phyloP scores from a whole-genome alignment of 2,329 filamentous ascomycete species.

The Sporothrix humicola region DNA sequence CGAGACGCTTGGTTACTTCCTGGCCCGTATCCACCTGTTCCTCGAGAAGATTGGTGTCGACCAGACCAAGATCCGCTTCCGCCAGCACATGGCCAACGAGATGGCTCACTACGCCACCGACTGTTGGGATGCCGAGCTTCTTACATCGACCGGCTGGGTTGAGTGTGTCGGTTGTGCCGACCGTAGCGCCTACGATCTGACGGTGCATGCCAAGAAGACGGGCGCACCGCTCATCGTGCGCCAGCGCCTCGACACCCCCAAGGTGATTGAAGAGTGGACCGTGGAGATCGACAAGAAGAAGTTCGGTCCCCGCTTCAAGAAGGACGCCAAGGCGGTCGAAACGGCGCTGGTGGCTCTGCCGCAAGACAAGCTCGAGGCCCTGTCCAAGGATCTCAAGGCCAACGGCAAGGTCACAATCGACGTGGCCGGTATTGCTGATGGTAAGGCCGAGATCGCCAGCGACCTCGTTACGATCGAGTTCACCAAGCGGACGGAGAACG shows the following conservation, averaged over 20 bases:
- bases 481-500: slow-evolving; percentile 79
- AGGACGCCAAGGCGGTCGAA: slow-evolving; percentile 86
- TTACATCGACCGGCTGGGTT: slow-evolving; percentile 94
- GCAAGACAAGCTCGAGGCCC: slow-evolving; percentile 80
- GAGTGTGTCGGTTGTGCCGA: slow-evolving; percentile 94
- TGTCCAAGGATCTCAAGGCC: slow-evolving; percentile 74
- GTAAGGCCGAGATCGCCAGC: slow-evolving; percentile 78
- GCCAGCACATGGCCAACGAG: slow-evolving; percentile 87
- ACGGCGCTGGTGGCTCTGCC: slow-evolving; percentile 74
- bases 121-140: slow-evolving; percentile 96
- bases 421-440: slow-evolving; percentile 68
- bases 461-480: slow-evolving; percentile 85
- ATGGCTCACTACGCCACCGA: slow-evolving; percentile 92
- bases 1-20: slow-evolving; percentile 96
- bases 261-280: slow-evolving; percentile 83
- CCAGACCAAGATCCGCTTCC: slow-evolving; percentile 85
- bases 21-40: slow-evolving; percentile 92
- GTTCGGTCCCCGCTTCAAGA: slow-evolving; percentile 94
- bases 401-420: slow-evolving; percentile 78
- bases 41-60: slow-evolving; percentile 87
- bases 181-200: slow-evolving; percentile 91
- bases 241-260: slow-evolving; percentile 77
- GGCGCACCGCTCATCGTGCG: slow-evolving; percentile 84
- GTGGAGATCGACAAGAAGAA: slow-evolving; percentile 92
- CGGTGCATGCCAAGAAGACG: slow-evolving; percentile 91